phyloP scores from a whole-genome alignment of 257 asterid genomes.

The Paraleonurus japonicus region DNA sequence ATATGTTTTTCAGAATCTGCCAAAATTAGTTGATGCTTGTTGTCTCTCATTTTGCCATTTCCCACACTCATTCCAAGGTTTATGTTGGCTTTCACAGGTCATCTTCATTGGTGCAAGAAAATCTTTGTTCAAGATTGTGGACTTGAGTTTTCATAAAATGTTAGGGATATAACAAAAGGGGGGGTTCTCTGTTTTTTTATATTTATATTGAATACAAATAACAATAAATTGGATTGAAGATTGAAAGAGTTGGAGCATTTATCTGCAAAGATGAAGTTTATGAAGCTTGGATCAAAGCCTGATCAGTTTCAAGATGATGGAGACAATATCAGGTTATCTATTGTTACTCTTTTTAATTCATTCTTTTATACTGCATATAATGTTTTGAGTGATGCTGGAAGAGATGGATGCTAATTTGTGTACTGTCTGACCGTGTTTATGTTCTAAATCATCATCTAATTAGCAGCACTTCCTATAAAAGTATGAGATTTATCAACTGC shows the following conservation, averaged over 20 bases:
- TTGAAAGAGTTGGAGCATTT: conserved; percentile 16
- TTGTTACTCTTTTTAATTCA: not conserved
- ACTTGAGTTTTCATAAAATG: conserved; percentile 24
- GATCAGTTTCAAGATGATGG: conserved; percentile 77
- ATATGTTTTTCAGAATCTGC: conserved; percentile 36
- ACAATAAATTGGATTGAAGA: not conserved
- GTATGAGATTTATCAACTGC: not conserved
- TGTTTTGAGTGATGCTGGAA: too few species aligned
- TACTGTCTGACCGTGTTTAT: too few species aligned
- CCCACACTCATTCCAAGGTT: conserved; percentile 43
- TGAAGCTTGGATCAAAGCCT: conserved; percentile 88
- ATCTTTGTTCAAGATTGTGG: conserved; percentile 40
- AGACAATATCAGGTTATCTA: conserved; percentile 61
- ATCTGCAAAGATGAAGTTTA: conserved; percentile 62
- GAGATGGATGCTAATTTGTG: too few species aligned
- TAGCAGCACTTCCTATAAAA: not conserved
- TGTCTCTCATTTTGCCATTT: conserved; percentile 55
- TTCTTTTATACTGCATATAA: not conserved
- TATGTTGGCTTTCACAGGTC: conserved; percentile 56
- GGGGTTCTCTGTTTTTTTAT: conserved; percentile 26
- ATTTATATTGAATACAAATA: conserved; percentile 19
- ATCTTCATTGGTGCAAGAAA: conserved; percentile 39
- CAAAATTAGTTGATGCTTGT: conserved; percentile 44
- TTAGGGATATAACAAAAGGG: conserved; percentile 14
- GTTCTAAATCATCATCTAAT: not conserved